Evolutionary conservation across 2,329 filamentous ascomycete genomes (phyloP), one percentile per base, ranked within the genome.

Genomic region (Paraconiothyrium sp.): DNA sequence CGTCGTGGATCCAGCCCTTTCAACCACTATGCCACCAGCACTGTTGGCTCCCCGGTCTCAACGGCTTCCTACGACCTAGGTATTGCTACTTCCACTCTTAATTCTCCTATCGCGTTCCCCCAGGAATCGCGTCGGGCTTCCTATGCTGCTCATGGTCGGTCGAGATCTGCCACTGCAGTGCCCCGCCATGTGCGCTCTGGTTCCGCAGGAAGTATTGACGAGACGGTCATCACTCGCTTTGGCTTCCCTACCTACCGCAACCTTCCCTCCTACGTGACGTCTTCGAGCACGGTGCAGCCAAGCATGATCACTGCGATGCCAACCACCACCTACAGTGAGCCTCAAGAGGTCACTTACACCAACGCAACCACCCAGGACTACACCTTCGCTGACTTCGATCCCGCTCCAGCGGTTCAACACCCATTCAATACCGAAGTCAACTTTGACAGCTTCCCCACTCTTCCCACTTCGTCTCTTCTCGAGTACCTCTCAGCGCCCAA

Each of bases 161-260:
- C 83, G 69, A 64, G 63, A 46, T 72, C 70, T 49, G 58, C 66
- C 16, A 57, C 27, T 14, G 65, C 61, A 22, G 49, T 63, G 9
- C 58, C 60, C 27, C 60, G 64, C 27, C 77, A 80, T 57, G 75
- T 76, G 41, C 80, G 91, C 66, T 88, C 90, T 49, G 85, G 86
- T 10, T 93, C 91, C 22, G 87, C 85, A 48, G 89, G 88, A 71
- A 88, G 86, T 71, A 83, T 94, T 49, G 91, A 94, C 67, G 86
- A 87, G 66, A 82, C 83, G 61, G 84, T 87, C 39, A 81, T 92
- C 59, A 88, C 86, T 70, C 89, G 89, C 67, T 94, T 89, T 79
- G 90, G 90, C 62, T 96, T 92, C 81, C 90, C 93, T n/a, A 92
- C 91, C 50, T 97, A 95, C 80, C 90, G 90, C 60, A 89, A 91